Evolutionary conservation across 1,284 basidiomycete species (phyloP).

Genomic region (Termitomyces sp.): DNA sequence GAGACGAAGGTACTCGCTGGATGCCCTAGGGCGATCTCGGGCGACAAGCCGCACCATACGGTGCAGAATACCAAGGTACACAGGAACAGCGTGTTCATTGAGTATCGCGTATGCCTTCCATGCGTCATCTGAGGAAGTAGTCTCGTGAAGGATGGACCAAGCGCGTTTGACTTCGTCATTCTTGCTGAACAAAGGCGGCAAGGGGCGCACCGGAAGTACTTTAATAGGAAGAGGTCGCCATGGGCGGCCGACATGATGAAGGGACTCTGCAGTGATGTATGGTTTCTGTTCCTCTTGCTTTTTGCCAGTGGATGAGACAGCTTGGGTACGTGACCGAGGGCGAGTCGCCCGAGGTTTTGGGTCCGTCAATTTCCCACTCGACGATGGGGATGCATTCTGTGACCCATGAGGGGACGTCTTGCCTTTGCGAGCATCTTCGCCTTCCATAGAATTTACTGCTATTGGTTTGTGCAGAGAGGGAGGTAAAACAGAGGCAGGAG

Average conservation of each 20-base stretch:
- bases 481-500: not conserved
- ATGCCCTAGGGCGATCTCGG: slow-evolving; percentile 47
- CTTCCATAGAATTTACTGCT: not conserved
- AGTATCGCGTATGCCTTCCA: slow-evolving; percentile 58
- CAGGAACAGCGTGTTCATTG: slow-evolving; percentile 21
- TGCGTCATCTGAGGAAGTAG: slow-evolving; percentile 39
- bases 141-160: slow-evolving; percentile 32
- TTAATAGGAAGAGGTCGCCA: slow-evolving; percentile 13
- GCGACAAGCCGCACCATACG: slow-evolving; percentile 53
- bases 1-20: slow-evolving; percentile 53
- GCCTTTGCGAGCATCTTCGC: not conserved
- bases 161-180: slow-evolving; percentile 18
- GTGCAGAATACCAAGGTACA: slow-evolving; percentile 54
- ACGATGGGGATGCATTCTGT: not conserved
- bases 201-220: not conserved
- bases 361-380: not conserved
- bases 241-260: slow-evolving; percentile 9
- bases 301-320: not conserved
- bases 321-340: not conserved
- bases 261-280: slow-evolving; percentile 4
- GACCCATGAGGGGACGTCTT: not conserved
- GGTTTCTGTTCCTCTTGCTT: not conserved
- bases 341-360: not conserved
- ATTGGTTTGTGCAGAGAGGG: not conserved
- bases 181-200: slow-evolving; percentile 9